A percentile compares a stretch with the other conserved stretches of the same genome.
These are phyloP conservation scores for Canavalia ensiformis DNA, from an alignment of 306 rosid genomes.

Conservation along the genomic window DNA sequence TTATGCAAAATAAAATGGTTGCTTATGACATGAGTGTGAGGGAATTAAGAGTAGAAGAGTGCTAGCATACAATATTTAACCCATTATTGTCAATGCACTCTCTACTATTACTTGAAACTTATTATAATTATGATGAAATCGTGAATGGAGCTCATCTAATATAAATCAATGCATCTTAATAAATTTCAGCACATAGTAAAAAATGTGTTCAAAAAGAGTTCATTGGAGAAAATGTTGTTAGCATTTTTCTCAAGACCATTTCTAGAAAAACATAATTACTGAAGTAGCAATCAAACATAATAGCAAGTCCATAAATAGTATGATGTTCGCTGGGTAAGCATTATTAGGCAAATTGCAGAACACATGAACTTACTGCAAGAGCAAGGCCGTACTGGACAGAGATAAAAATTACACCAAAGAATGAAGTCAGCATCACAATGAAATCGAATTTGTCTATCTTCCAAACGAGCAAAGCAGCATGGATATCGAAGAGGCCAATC, in stretches of 20 bases:
- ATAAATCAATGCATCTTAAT: too few relatives aligned
- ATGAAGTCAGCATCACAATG: constrained; percentile 71
- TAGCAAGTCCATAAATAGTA: neutral
- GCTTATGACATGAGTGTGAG: neutral
- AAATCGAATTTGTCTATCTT: constrained; percentile 88
- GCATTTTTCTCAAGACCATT: neutral
- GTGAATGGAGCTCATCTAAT: too few relatives aligned
- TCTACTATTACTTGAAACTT: too few relatives aligned
- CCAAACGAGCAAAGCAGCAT: constrained; percentile 74
- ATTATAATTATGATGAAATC: too few relatives aligned
- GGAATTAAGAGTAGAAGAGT: neutral
- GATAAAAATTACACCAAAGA: constrained; percentile 84
- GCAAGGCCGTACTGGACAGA: constrained; percentile 91
- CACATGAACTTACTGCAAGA: constrained; percentile 67
- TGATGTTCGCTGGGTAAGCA: neutral
- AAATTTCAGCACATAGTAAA: too few relatives aligned
- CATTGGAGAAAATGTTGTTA: neutral
- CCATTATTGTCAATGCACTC: too few relatives aligned
- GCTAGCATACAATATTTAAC: neutral
- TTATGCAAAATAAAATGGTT: constrained; percentile 23
- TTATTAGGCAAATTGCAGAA: constrained; percentile 19
- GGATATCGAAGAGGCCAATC: constrained; percentile 79
- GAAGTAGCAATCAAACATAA: neutral
- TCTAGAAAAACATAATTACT: neutral
- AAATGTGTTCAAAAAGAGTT: too few relatives aligned